Evolutionary conservation across 306 rosid genomes (phyloP), one percentile per base, ranked within the genome.

Genomic region (Pachyrhizus erosus): DNA sequence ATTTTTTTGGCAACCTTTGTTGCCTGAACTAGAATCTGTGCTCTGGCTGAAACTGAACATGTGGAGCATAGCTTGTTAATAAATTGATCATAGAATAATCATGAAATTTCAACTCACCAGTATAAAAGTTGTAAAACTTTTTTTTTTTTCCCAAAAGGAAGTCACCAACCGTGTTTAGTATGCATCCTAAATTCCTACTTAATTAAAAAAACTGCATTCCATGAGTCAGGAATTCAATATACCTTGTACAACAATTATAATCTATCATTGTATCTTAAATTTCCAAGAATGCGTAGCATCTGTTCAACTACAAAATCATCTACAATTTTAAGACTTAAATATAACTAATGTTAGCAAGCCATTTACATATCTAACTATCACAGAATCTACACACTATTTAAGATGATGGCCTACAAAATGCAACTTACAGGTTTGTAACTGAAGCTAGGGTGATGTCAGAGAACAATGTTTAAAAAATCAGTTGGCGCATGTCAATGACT

Each of bases 11-110:
- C 82, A 78, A 39, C 71, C 83, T 75, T 64, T 66, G 81, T 49
- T 29, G 66, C 77, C 80, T 49, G 91, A 71, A 34, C 78, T 57
- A 66, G 52, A 62, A 74, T 75, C 92, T 79, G 73, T 92, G 90
- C 84, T 79, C 54, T 76, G 67, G 83, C 84, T 82, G 64, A 77
- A 79, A 76, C 82, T 82, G 75, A 80, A 76, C 26, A 37, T 43
- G 74, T 27, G 64, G 0, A 74, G n/a, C 54, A 73, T 17, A 75
- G 43, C 57, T 70, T 42, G 48, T 79, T 33, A 55, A 67, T 15
- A 77, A 77, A 68, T 43, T 71, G 60, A 60, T 57, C 67, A 71
- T 45, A 10, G 49, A 54, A 80, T 45, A 82, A 75, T 14, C 60
- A 80, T 48, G 29, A 66, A 29, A 54, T n/a, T 79, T 72, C 62